Evolutionary conservation across 495 filamentous ascomycete genomes (phyloP), one percentile per base, ranked within the genome.

Genomic region (Schizothecium vesticola): DNA sequence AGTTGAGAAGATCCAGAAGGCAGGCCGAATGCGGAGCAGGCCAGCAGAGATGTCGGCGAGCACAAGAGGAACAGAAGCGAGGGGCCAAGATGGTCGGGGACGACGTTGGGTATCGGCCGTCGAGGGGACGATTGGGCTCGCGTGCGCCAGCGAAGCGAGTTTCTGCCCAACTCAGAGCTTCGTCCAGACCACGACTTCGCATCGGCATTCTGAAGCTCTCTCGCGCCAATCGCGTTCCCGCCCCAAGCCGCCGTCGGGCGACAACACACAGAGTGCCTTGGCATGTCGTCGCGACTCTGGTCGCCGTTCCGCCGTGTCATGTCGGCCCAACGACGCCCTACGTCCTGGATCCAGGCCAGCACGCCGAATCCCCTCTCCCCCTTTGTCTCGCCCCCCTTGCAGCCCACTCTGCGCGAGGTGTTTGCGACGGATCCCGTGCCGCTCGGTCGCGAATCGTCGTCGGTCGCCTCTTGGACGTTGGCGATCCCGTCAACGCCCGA

Each of bases 321-420:
- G 60, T 67, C 66, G 66, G 73, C 75, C 75, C 73, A 76, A 75
- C 75, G 75, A 61, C 68, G 70, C 73, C 74, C 65, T 69, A 71
- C 71, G 19, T 36, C 43, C 56, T 22, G 24, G 61, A 26, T 67
- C 16, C 59, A 59, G 66, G 36, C 60, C 67, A 72, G 55, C 69
- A 63, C 61, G 56, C 28, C 28, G 28, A 29, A 33, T 25, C 56
- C 36, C 63, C 61, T 25, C 56, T 28, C 63, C 61, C 56, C 64
- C 55, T 13, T 43, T 31, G 56, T 12, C 43, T 51, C 43, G n/a
- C 9, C 43, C 67, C 59, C 60, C 69, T 64, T 64, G 70, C 65
- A n/a, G 65, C 58, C 12, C 26, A 23, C 21, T 26, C 51, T 59
- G 67, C 22, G 56, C 60, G 55, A 58, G 43, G 61, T 61, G 67